phyloP scores from a whole-genome alignment of 768 basidiomycete species.

The Hericium coralloides region DNA sequence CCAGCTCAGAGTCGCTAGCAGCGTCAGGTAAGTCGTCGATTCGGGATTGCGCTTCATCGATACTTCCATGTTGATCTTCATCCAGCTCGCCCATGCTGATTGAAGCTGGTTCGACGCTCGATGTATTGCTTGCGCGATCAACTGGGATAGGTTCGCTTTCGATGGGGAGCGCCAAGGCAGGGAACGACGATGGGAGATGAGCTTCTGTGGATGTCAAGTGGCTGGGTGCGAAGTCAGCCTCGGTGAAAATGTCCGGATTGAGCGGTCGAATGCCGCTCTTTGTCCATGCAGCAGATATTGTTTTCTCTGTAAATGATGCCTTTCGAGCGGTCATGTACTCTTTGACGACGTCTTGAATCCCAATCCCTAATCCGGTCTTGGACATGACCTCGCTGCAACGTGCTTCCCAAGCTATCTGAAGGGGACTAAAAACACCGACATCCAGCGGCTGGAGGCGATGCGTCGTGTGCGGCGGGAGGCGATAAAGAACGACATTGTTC shows the following conservation, averaged over 20 bases:
- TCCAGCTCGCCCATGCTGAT: no score
- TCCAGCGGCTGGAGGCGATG: conserved; percentile 35
- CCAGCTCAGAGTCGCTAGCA: no score
- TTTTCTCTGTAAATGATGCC: not conserved
- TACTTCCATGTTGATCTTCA: no score
- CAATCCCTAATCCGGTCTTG: not conserved
- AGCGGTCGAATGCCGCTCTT: not conserved
- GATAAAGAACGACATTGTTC: conserved; percentile 24
- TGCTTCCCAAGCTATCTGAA: conserved; percentile 20
- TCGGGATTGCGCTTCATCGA: no score
- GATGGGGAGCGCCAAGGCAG: no score
- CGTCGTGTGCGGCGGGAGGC: conserved; percentile 32
- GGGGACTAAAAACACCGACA: conserved; percentile 29
- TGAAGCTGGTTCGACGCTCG: no score
- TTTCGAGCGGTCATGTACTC: not conserved
- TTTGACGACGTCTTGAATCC: not conserved
- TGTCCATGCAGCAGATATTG: not conserved
- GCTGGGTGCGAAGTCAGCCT: not conserved
- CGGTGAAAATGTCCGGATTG: not conserved
- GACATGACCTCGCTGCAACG: no score
- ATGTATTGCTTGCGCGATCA: no score
- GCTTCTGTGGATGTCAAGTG: not conserved
- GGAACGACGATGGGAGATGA: not conserved
- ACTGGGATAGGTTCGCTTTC: no score
- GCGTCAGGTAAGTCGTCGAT: no score